A percentile compares a stretch with the other conserved stretches of the same genome.
Evolutionary conservation across 2,329 filamentous ascomycete genomes (phyloP).

Genomic region (Trichoderma guizhouense): DNA sequence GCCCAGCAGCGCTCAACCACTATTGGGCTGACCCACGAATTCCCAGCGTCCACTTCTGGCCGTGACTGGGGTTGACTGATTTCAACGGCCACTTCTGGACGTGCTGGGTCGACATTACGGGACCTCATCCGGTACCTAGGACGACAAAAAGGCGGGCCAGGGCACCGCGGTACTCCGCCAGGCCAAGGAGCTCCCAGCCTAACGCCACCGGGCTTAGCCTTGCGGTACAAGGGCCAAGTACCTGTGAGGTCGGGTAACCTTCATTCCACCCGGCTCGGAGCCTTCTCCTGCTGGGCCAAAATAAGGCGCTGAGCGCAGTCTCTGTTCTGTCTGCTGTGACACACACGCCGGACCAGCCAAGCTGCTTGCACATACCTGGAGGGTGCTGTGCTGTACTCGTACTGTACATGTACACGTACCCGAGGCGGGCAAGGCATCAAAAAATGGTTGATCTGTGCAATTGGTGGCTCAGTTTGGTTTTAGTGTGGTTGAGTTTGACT

Average conservation of each 20-base stretch:
- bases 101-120: not conserved
- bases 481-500: not conserved
- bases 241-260: not conserved
- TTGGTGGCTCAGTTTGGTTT: not conserved
- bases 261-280: conserved; percentile 7
- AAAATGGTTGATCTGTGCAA: not conserved
- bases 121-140: conserved; percentile 10
- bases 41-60: not conserved
- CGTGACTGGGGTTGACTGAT: not conserved
- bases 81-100: not conserved
- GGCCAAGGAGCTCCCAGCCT: conserved; percentile 17
- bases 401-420: not conserved
- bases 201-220: conserved; percentile 9
- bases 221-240: conserved; percentile 1
- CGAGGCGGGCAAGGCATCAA: not conserved
- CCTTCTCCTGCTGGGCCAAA: not conserved
- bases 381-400: not conserved
- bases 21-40: not conserved
- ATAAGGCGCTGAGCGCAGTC: not conserved
- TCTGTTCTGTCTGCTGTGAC: not conserved
- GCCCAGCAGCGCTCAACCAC: not conserved
- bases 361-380: not conserved
- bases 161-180: conserved; percentile 13
- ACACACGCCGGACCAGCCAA: not conserved
- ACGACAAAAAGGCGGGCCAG: conserved; percentile 19